Base-by-base conservation (phyloP, 2,329 filamentous ascomycete species). In the Cordyceps farinosa region DNA sequence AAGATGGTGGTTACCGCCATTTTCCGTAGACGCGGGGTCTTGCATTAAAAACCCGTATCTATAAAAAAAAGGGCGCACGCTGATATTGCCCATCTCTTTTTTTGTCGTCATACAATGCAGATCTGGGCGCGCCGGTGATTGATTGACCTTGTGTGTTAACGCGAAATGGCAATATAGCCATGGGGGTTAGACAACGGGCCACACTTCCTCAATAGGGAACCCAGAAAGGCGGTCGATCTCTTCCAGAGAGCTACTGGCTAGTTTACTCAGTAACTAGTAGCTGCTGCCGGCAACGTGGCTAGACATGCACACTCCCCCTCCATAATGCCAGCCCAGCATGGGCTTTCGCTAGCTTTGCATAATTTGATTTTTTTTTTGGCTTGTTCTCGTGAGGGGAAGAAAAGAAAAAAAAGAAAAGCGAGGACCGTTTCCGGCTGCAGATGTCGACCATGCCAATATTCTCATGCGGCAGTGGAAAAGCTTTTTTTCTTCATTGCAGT, bases 251-350 rank as follows among this genome's bases (percentile, higher is more conserved):
- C 27, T 32, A 8, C 27, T 32, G n/a, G 29, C 9, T 15, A 22
- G 22, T 22, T 22, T 22, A 22, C 22, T 22, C 22, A 22, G 22
- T n/a, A n/a, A n/a, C n/a, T n/a, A n/a, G n/a, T n/a, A n/a, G n/a
- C n/a, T n/a, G n/a, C n/a, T n/a, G n/a, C 22, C 22, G 22, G 22
- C 22, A 50, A 50, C 47, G 47, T 50, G 47, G 47, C 9, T 29
- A 30, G 29, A 10, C 47, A 56, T 56, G 53, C 53, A 56, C 53
- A 32, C 53, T 22, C 48, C 48, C 53, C 53, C 38, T 50, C 53
- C 40, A 22, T 22, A 32, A 5, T 44, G 8, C 22, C 52, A 54
- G 36, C 36, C 36, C 47, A 50, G 10, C 38, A 40, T 8, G 2
- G 1, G 22, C 47, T 29, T 27, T 22, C 22, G n/a, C 45, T 30